Base-by-base conservation (phyloP, 768 basidiomycete genomes). In the Flagelloscypha sp. region DNA sequence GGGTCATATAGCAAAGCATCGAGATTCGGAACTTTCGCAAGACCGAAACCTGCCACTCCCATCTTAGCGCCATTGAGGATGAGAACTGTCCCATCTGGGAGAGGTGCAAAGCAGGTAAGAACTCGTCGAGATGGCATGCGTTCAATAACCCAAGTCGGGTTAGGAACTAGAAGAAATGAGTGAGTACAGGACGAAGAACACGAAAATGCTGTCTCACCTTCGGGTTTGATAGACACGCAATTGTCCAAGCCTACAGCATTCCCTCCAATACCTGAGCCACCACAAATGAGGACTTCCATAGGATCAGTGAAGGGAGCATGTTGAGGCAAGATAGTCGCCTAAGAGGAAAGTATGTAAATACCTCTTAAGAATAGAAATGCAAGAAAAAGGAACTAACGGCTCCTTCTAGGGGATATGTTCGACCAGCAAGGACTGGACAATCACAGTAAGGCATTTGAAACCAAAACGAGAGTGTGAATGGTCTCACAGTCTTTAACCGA, bases 391-490 rank as follows among this genome's bases (percentile, higher is more conserved):
- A n/a, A n/a, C n/a, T n/a, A n/a, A n/a, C n/a, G 2, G 80, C 63
- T 16, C 82, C 86, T 50, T 83, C 76, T 48, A 85, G 61, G 3
- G 85, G 86, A 47, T 89, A 89, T 12, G 79, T 79, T 20, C 86
- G 74, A 19, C 85, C 80, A 9, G 66, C 79, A n/a, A 74, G 55
- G 58, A 79, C 70, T 72, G 35, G 21, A 35, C 6, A 7, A 38
- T 9, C 6, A 46, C 40, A 7, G 27, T 29, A 36, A 12, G 15
- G 5, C n/a, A 16, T 18, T 2, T 12, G 10, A 16, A 18, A 19
- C 9, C 7, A 13, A 10, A 30, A 7, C 7, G 18, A 27, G 6
- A 16, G 40, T 4, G 4, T 33, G 27, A 23, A 7, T n/a, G n/a
- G n/a, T 43, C 66, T 33, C 43, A 71, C 70, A 77, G 47, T 79